A percentile compares a stretch with the other conserved stretches of the same genome.
phyloP scores from a whole-genome alignment of 2,329 filamentous ascomycete species.

The Acephala macrosclerotiorum region DNA sequence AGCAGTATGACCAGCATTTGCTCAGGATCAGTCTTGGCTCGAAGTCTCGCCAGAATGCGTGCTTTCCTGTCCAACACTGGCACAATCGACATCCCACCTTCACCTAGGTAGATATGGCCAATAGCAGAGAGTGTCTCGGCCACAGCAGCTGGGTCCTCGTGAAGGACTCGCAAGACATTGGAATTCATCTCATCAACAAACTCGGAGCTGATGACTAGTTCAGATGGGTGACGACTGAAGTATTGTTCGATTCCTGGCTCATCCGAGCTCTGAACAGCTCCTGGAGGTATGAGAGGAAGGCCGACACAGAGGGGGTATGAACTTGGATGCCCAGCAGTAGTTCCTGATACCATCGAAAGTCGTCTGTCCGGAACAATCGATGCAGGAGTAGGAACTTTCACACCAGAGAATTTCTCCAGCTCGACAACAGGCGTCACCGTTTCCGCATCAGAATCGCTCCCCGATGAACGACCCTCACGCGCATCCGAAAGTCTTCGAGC shows the following conservation, averaged over 20 bases:
- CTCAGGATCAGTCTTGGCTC: slow-evolving; percentile 38
- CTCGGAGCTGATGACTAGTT: slow-evolving; percentile 42
- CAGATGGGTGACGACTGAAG: slow-evolving; percentile 43
- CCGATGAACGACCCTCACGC: not conserved
- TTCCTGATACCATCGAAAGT: slow-evolving; percentile 3
- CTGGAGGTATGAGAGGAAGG: slow-evolving; percentile 38
- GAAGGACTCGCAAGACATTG: slow-evolving; percentile 41
- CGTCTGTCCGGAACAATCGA: not conserved
- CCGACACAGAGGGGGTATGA: slow-evolving; percentile 13
- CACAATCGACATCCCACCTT: slow-evolving; percentile 30
- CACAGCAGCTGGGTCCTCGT: slow-evolving; percentile 41
- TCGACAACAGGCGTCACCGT: not conserved
- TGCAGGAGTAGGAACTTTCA: not conserved
- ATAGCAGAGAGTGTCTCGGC: slow-evolving; percentile 43
- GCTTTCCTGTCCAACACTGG: slow-evolving; percentile 41
- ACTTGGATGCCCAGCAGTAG: slow-evolving; percentile 3
- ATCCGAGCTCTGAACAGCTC: slow-evolving; percentile 39
- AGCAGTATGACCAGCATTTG: slow-evolving; percentile 41
- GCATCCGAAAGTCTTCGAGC: not conserved
- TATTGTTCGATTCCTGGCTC: slow-evolving; percentile 42
- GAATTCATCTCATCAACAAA: slow-evolving; percentile 46
- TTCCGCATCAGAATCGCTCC: slow-evolving; percentile 5
- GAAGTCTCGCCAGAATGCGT: slow-evolving; percentile 41
- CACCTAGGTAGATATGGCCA: slow-evolving; percentile 41
- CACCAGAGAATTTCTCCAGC: not conserved